Evolutionary conservation across 345 rosid species (phyloP).

Genomic region (Triadica sebifera): DNA sequence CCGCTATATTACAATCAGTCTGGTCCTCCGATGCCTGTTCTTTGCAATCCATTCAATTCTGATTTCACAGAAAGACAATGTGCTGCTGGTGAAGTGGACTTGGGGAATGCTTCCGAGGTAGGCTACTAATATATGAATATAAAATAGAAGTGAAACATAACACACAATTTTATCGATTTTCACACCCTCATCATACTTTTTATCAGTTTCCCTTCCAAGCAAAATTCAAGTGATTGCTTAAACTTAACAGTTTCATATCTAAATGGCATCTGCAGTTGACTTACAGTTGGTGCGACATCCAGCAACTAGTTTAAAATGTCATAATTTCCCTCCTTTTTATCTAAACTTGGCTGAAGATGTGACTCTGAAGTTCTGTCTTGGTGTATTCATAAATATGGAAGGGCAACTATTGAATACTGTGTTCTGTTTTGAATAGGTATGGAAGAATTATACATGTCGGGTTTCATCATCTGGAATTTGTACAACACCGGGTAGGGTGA

Average conservation of each 20-base stretch:
- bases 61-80: slow-evolving; percentile 61
- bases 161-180: background rate
- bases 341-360: background rate
- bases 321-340: background rate
- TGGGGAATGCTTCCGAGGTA: slow-evolving; percentile 71
- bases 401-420: background rate
- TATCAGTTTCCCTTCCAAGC: background rate
- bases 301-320: too few relatives aligned
- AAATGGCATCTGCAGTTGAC: too few relatives aligned
- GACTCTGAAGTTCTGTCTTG: slow-evolving; percentile 6
- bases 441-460: slow-evolving; percentile 58
- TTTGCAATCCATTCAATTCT: slow-evolving; percentile 78
- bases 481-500: slow-evolving; percentile 67
- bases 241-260: background rate
- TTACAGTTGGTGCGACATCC: too few relatives aligned
- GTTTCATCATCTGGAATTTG: slow-evolving; percentile 54
- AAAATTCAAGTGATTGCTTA: background rate
- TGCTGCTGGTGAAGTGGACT: slow-evolving; percentile 58
- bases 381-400: background rate
- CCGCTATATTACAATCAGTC: slow-evolving; percentile 73
- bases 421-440: slow-evolving; percentile 43
- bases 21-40: slow-evolving; percentile 68
- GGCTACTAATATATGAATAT: background rate
- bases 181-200: background rate
- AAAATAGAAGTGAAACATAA: background rate